phyloP scores from a whole-genome alignment of 495 filamentous ascomycete genomes.

The Aspergillus indologenus region DNA sequence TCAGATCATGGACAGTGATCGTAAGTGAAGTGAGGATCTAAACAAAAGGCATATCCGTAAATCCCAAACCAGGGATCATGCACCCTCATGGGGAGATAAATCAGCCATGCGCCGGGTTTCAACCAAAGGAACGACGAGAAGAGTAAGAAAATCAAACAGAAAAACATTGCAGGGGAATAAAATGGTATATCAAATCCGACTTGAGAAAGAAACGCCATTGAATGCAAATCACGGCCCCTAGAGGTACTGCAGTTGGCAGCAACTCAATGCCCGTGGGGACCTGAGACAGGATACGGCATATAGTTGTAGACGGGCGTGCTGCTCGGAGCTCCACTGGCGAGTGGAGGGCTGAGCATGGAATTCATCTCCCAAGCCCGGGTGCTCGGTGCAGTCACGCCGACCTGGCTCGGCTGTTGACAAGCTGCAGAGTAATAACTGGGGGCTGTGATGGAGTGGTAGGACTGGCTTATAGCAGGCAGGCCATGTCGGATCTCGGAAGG shows the following conservation, averaged over 20 bases:
- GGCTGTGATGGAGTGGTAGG: conserved; percentile 24
- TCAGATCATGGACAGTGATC: conserved; percentile 35
- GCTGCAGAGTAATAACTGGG: conserved; percentile 37
- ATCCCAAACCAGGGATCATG: neutral
- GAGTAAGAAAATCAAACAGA: conserved; percentile 17
- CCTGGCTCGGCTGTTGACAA: conserved; percentile 32
- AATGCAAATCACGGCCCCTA: conserved; percentile 12
- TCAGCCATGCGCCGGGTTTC: conserved; percentile 32
- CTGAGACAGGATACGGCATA: conserved; percentile 35
- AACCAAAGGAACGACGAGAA: conserved; percentile 42
- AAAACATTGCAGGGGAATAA: conserved; percentile 17
- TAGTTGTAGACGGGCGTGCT: conserved; percentile 33
- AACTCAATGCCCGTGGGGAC: conserved; percentile 22
- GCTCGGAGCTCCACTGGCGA: conserved; percentile 20
- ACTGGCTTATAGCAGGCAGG: conserved; percentile 27
- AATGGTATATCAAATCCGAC: neutral
- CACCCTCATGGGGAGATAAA: conserved; percentile 16
- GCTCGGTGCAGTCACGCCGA: conserved; percentile 25
- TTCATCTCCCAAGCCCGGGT: conserved; percentile 38
- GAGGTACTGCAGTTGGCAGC: neutral
- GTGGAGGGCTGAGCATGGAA: conserved; percentile 18
- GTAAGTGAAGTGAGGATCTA: conserved; percentile 11
- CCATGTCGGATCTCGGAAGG: conserved; percentile 33
- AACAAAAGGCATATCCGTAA: conserved; percentile 15
- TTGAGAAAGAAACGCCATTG: conserved; percentile 15